Conservation (phyloP, 176 grass and related monocot species). For the Juncus inflexus region DNA sequence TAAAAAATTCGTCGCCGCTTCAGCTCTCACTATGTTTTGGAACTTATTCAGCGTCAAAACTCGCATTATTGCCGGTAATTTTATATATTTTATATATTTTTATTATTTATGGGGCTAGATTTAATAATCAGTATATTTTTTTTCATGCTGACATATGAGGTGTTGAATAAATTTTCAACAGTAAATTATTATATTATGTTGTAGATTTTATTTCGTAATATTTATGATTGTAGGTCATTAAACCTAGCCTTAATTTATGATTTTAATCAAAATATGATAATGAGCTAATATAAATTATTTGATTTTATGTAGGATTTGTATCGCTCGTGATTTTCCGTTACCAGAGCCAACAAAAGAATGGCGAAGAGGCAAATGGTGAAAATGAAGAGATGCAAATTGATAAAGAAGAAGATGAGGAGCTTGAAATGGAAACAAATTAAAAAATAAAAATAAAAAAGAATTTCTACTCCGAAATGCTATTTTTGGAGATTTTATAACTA, state of each 20-base stretch:
- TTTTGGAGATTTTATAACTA: no score
- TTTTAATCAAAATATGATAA: no score
- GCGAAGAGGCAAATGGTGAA: slow-evolving; percentile 10
- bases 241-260: not conserved
- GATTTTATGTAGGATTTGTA: slow-evolving; percentile 59
- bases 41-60: slow-evolving; percentile 78
- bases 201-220: not conserved
- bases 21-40: slow-evolving; percentile 70
- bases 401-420: slow-evolving; percentile 40
- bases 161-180: not conserved
- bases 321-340: slow-evolving; percentile 62
- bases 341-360: slow-evolving; percentile 40
- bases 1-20: slow-evolving; percentile 72
- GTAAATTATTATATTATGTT: not conserved
- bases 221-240: not conserved
- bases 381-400: slow-evolving; percentile 16
- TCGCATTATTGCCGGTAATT: slow-evolving; percentile 65
- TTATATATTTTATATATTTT: not conserved
- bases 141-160: no score
- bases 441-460: not conserved
- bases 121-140: not conserved
- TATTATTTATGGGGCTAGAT: not conserved
- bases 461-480: no score
- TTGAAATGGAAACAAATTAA: slow-evolving; percentile 27
- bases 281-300: not conserved